A percentile compares a stretch with the other conserved stretches of the same genome.
Evolutionary conservation across 768 basidiomycete species (phyloP).

Genomic region (Dacryopinax spathularia): DNA sequence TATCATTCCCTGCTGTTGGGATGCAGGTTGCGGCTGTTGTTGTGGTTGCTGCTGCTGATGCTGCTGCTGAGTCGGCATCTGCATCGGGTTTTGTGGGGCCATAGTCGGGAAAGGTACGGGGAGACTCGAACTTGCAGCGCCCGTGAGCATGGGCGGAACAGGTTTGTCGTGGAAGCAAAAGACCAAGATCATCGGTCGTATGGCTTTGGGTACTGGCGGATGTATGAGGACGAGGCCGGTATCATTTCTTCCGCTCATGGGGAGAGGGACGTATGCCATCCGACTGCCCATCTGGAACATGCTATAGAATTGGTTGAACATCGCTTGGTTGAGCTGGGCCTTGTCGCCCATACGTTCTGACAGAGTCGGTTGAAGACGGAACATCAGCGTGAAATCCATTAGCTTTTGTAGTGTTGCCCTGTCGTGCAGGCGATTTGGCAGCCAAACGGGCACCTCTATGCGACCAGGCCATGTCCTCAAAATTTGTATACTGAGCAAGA

Average conservation of each 20-base stretch:
- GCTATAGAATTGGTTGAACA: neutral
- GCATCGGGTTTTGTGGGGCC: neutral
- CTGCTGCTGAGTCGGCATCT: neutral
- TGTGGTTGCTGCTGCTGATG: neutral
- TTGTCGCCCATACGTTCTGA: neutral
- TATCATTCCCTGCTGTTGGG: neutral
- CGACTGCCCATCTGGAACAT: neutral
- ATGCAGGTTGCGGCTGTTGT: neutral
- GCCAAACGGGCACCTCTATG: neutral
- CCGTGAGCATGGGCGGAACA: neutral
- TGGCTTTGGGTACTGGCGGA: neutral
- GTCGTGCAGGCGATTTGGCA: neutral
- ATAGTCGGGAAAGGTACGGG: neutral
- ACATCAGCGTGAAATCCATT: neutral
- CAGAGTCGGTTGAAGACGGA: neutral
- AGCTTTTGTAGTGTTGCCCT: neutral
- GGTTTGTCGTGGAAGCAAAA: constrained; percentile 1
- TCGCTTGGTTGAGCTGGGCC: neutral
- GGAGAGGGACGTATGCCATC: neutral
- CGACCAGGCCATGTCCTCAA: neutral
- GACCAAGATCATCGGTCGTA: neutral
- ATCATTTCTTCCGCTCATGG: neutral
- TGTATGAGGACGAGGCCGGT: neutral
- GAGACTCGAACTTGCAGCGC: neutral
- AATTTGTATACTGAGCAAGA: neutral